phyloP scores from a whole-genome alignment of 2,329 filamentous ascomycete species.

The Aureobasidium sp. region DNA sequence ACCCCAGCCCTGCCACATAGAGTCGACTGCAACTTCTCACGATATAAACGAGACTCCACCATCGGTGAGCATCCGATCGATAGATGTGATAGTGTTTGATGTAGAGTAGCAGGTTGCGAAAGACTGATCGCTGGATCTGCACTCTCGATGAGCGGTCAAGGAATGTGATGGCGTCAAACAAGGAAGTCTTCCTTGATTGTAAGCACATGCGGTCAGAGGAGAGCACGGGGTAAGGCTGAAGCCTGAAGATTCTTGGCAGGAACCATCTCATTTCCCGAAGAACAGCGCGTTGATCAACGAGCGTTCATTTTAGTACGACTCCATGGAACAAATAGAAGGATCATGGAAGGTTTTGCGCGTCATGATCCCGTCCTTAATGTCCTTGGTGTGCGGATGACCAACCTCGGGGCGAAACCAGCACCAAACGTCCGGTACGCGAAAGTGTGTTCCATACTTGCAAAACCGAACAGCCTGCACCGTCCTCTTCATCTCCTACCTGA shows the following conservation, averaged over 20 bases:
- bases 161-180: constrained; percentile 8
- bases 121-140: background rate
- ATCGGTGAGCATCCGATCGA: background rate
- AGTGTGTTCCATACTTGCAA: background rate
- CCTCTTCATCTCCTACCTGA: background rate
- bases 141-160: constrained; percentile 7
- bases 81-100: background rate
- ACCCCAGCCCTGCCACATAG: background rate
- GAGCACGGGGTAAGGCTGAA: constrained; percentile 8
- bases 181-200: constrained; percentile 3
- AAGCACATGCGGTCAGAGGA: too few species aligned
- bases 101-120: background rate
- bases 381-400: background rate
- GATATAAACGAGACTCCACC: background rate
- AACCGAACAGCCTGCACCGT: background rate
- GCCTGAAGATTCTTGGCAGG: background rate
- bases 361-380: constrained; percentile 9
- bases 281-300: background rate
- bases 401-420: constrained; percentile 4
- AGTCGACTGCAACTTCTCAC: background rate
- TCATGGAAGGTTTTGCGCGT: constrained; percentile 3
- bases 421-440: constrained; percentile 9
- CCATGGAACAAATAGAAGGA: constrained; percentile 7
- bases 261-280: constrained; percentile 5
- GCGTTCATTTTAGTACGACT: constrained; percentile 1